A percentile compares a stretch with the other conserved stretches of the same genome.
These are phyloP conservation scores for Leccinum variabile DNA, from an alignment of 1,284 basidiomycete species.

Conservation along the genomic window DNA sequence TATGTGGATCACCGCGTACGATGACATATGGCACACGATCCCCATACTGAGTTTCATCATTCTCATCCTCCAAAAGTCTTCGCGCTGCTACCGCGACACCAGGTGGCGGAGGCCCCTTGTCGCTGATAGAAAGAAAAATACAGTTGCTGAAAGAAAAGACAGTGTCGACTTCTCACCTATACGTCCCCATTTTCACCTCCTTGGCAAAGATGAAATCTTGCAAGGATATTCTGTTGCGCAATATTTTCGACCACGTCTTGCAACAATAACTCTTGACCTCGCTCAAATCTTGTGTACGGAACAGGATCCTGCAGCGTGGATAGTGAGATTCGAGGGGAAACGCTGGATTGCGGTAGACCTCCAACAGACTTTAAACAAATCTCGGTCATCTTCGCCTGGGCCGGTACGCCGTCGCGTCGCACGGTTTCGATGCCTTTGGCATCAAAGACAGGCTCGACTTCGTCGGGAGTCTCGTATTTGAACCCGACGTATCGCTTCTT, in stretches of 20 bases:
- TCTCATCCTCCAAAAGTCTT: conserved; percentile 72
- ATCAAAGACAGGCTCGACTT: conserved; percentile 82
- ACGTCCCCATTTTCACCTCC: conserved; percentile 89
- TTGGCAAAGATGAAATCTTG: conserved; percentile 96
- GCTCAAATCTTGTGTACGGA: conserved; percentile 86
- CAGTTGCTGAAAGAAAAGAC: neutral
- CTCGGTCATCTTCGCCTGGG: conserved; percentile 89
- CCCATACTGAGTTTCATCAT: conserved; percentile 87
- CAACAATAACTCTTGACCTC: conserved; percentile 88
- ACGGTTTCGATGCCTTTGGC: conserved; percentile 99
- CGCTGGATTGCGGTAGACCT: neutral
- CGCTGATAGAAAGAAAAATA: conserved; percentile 43
- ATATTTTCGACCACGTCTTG: conserved; percentile 82
- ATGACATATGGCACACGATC: conserved; percentile 95
- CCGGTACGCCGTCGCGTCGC: conserved; percentile 85
- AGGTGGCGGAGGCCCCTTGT: conserved; percentile 84
- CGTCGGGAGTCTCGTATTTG: conserved; percentile 87
- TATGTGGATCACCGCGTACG: conserved; percentile 60
- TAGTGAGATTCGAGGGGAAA: conserved; percentile 1
- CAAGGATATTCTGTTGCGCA: conserved; percentile 77
- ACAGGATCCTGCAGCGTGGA: conserved; percentile 65
- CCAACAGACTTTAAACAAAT: conserved; percentile 71
- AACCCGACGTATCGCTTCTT: conserved; percentile 98
- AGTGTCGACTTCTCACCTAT: conserved; percentile 56
- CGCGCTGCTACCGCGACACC: conserved; percentile 87